Evolutionary conservation across 2,329 filamentous ascomycete species (phyloP), one percentile per base, ranked within the genome.

Genomic region (Aspergillus ochraceoroseus): DNA sequence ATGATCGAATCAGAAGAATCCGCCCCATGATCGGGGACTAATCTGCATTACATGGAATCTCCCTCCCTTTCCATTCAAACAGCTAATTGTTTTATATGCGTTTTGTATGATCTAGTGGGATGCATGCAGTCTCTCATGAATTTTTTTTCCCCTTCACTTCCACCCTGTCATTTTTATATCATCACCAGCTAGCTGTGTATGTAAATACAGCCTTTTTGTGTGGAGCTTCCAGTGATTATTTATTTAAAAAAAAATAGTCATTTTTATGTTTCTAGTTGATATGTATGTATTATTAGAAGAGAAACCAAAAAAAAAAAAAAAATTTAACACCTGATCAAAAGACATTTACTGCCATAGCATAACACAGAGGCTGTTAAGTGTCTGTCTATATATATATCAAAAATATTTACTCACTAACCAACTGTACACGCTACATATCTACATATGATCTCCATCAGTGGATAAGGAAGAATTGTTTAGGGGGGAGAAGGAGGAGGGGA

Each of bases 1-100:
- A 65, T 31, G 64, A 65, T 41, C 55, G 65, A 2, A 55, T 57
- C 11, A 56, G 51, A 11, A 43, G 46, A 27, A 47, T 66, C 28
- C 50, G 53, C 40, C 55, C 60, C 13, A 34, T 61, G 11, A 52
- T 63, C 14, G 61, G 61, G 31, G 58, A 53, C 2, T 59, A 63
- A 33, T 52, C 54, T 7, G 49, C 51, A 1, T 36, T 63, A 18
- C 55, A 54, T 34, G 52, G 47, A 0, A 46, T 62, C 15, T 53
- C 58, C 17, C 56, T n/a, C n/a, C n/a, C n/a, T n/a, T n/a, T n/a
- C n/a, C n/a, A n/a, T n/a, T n/a, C 59, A 5, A 55, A 55, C 32
- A 55, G 51, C 32, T 61, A 59, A 19, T 44, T 62, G 38, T 62
- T 61, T 44, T n/a, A n/a, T n/a, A n/a, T n/a, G n/a, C n/a, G n/a